phyloP scores from a whole-genome alignment of 176 grass and related monocot genomes.

The Echinochloa phyllopogon region DNA sequence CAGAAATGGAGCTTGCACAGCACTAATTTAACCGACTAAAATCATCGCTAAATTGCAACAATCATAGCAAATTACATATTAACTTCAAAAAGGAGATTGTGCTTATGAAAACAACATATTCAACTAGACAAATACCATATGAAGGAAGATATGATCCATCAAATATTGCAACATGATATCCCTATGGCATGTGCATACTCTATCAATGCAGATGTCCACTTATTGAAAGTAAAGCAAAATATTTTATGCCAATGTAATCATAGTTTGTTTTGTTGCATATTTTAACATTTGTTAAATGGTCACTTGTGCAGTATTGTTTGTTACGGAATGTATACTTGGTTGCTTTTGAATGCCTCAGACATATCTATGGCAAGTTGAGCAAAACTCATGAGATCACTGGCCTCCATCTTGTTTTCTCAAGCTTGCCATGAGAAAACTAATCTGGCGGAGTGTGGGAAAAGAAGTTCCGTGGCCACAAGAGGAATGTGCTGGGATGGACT shows the following conservation, averaged over 20 bases:
- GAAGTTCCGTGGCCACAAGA: background rate
- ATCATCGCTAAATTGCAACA: background rate
- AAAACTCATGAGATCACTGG: background rate
- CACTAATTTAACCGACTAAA: background rate
- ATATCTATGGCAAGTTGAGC: background rate
- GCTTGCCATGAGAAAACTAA: background rate
- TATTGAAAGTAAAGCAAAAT: background rate
- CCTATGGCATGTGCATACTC: background rate
- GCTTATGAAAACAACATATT: conserved; percentile 10
- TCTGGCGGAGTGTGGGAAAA: background rate
- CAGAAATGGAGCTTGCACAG: background rate
- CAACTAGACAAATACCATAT: background rate
- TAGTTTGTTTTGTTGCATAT: background rate
- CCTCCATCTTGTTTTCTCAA: background rate
- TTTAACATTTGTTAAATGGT: background rate
- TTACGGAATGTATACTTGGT: background rate
- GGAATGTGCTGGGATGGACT: background rate
- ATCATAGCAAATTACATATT: background rate
- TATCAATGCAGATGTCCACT: background rate
- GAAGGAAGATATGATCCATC: background rate
- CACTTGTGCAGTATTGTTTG: background rate
- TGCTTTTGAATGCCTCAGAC: background rate
- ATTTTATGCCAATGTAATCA: background rate
- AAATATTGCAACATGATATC: background rate
- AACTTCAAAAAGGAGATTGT: background rate